Conservation (phyloP, 495 filamentous ascomycete species). For the Pseudevernia furfuracea region DNA sequence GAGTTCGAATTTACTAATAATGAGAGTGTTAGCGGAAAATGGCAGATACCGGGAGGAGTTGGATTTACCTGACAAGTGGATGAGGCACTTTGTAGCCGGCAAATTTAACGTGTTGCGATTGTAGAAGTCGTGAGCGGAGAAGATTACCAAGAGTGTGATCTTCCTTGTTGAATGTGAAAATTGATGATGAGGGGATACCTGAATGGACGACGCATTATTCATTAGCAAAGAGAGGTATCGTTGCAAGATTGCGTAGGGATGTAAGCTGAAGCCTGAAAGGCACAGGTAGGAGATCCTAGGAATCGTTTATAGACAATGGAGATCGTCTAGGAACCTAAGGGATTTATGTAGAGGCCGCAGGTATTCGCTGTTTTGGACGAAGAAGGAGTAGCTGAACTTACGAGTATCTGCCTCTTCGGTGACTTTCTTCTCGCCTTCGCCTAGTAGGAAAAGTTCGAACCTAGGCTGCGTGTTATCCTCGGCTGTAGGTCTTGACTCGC, state of each 20-base stretch:
- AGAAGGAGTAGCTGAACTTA: slow-evolving; percentile 39
- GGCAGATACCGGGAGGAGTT: not conserved
- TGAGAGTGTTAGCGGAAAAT: slow-evolving; percentile 9
- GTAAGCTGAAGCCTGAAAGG: not conserved
- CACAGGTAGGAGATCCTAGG: not conserved
- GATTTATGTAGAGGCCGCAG: not conserved
- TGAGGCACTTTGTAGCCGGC: slow-evolving; percentile 66
- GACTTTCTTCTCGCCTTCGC: slow-evolving; percentile 85
- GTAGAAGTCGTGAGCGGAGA: slow-evolving; percentile 69
- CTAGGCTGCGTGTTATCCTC: slow-evolving; percentile 40
- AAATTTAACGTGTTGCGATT: slow-evolving; percentile 71
- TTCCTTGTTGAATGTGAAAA: slow-evolving; percentile 93
- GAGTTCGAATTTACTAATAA: slow-evolving; percentile 57
- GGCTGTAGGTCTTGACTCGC: not conserved
- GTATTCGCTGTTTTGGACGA: not conserved
- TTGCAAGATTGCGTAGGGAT: not conserved
- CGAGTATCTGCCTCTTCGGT: slow-evolving; percentile 77
- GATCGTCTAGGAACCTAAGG: not conserved
- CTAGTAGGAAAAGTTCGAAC: slow-evolving; percentile 84
- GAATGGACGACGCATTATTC: not conserved
- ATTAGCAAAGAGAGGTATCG: not conserved
- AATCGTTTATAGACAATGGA: not conserved
- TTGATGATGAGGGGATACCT: slow-evolving; percentile 75
- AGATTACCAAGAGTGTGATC: slow-evolving; percentile 95
- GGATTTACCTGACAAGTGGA: slow-evolving; percentile 38